Evolutionary conservation across 1,139 yeast genomes (phyloP), one percentile per base, ranked within the genome.

Genomic region (Protomyces macrosporus): DNA sequence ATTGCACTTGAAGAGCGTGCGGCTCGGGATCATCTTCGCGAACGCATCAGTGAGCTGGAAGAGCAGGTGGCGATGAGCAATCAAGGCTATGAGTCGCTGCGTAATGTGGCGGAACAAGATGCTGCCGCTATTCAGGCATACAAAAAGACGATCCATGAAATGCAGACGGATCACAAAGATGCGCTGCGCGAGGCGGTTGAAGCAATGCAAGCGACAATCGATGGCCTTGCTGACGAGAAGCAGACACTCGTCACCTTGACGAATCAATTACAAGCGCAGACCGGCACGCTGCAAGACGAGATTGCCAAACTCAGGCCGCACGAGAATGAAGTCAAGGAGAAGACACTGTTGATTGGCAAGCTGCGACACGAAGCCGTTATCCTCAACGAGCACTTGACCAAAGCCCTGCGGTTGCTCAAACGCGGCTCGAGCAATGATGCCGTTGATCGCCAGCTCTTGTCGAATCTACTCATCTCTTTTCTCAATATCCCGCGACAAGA

Each of bases 291-390:
- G 37, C 68, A 70, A 48, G 70, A 70, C 7, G 76, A 75, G 60
- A 69, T 69, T n/a, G 70, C 69, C 36, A 66, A 69, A 48, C 65
- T 71, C 10, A 58, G 67, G 12, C 76, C 75, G 65, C 72, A 80
- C 7, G 87, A 84, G 69, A 75, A 75, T 34, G 86, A 84, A 63
- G 73, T 81, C 12, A 88, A 87, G 69, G 90, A 86, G 68, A 90
- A 90, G 74, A 91, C 85, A 67, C 78, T 90, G 35, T 81, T 85
- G 62, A 83, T 93, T 60, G 98, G 98, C 3, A 93, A 93, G 73
- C 80, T 93, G 63, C 84, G 98, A 64, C 98, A 93, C 73, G 98
- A 93, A 75, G 62, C 96, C 1, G 93, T 93, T n/a, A 89, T 90
- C 39, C 77, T 91, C 65, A 93, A 93, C 73, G 98, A 93, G 72